These are phyloP conservation scores for Alopecurus myosuroides DNA, from an alignment of 176 grass and related monocot species.

Conservation along the genomic window DNA sequence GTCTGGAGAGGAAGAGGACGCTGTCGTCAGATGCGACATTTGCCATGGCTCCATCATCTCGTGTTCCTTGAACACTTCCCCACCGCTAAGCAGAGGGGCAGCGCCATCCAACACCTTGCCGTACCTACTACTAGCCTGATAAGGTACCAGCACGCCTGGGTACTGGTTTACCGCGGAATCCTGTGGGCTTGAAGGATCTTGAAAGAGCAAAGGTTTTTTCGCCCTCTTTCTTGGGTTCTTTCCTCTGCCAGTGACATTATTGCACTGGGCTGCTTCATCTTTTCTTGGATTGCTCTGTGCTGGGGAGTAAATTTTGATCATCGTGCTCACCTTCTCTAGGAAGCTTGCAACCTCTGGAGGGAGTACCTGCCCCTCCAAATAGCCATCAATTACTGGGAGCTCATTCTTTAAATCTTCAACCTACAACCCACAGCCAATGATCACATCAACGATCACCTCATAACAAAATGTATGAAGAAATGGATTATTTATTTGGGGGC, in stretches of 20 bases:
- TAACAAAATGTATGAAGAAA: not conserved
- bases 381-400: slow-evolving; percentile 44
- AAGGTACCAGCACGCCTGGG: not conserved
- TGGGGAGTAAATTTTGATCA: slow-evolving; percentile 44
- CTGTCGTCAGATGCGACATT: slow-evolving; percentile 2
- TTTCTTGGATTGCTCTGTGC: slow-evolving; percentile 14
- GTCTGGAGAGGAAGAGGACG: slow-evolving; percentile 22
- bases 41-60: slow-evolving; percentile 28
- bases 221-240: slow-evolving; percentile 47
- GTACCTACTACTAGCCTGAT: slow-evolving; percentile 21
- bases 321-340: slow-evolving; percentile 37
- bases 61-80: slow-evolving; percentile 14
- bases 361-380: slow-evolving; percentile 45
- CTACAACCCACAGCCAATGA: slow-evolving; percentile 22
- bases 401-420: slow-evolving; percentile 60
- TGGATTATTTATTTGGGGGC: not conserved
- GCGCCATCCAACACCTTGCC: slow-evolving; percentile 28
- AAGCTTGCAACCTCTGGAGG: slow-evolving; percentile 51
- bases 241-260: not conserved
- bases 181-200: slow-evolving; percentile 30
- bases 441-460: not conserved
- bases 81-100: slow-evolving; percentile 1
- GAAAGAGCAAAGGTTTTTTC: not conserved
- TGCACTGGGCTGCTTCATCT: slow-evolving; percentile 12
- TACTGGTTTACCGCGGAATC: not conserved